Percentiles rank a stretch among this genome's conserved stretches.
phyloP scores from a whole-genome alignment of 2,329 filamentous ascomycete genomes.

The Penicillium aurantiogriseum region DNA sequence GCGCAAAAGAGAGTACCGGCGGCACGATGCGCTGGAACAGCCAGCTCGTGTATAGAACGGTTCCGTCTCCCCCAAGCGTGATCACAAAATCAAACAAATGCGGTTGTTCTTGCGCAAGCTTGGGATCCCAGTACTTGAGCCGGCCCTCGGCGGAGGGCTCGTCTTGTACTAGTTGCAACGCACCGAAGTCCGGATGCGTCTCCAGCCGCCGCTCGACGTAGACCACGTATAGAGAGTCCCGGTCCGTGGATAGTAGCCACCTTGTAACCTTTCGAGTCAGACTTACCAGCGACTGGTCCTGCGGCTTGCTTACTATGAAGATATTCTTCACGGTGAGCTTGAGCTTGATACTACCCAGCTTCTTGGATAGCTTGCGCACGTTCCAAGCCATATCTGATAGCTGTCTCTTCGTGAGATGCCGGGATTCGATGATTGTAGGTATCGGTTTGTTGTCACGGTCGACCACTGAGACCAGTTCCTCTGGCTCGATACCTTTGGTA shows the following conservation, averaged over 20 bases:
- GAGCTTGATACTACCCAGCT: constrained; percentile 77
- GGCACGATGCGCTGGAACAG: constrained; percentile 94
- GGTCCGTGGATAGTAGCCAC: constrained; percentile 75
- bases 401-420: constrained; percentile 92
- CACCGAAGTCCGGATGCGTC: constrained; percentile 71
- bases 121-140: constrained; percentile 78
- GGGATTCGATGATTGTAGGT: constrained; percentile 55
- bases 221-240: constrained; percentile 68
- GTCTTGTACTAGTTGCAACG: constrained; percentile 64
- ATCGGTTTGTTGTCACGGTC: constrained; percentile 29
- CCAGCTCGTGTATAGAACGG: constrained; percentile 93
- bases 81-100: constrained; percentile 93
- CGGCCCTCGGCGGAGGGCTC: constrained; percentile 56
- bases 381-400: constrained; percentile 96
- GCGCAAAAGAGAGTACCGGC: constrained; percentile 83
- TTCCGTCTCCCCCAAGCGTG: constrained; percentile 92
- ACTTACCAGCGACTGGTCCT: constrained; percentile 74
- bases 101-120: constrained; percentile 72
- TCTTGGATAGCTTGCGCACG: constrained; percentile 83
- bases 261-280: constrained; percentile 73
- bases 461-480: constrained; percentile 25
- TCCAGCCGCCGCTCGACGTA: constrained; percentile 76
- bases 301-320: constrained; percentile 88
- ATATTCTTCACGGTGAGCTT: constrained; percentile 78
- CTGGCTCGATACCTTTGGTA: constrained; percentile 21